These are phyloP conservation scores for Beauveria sp. DNA, from an alignment of 2,329 filamentous ascomycete species.

Conservation along the genomic window DNA sequence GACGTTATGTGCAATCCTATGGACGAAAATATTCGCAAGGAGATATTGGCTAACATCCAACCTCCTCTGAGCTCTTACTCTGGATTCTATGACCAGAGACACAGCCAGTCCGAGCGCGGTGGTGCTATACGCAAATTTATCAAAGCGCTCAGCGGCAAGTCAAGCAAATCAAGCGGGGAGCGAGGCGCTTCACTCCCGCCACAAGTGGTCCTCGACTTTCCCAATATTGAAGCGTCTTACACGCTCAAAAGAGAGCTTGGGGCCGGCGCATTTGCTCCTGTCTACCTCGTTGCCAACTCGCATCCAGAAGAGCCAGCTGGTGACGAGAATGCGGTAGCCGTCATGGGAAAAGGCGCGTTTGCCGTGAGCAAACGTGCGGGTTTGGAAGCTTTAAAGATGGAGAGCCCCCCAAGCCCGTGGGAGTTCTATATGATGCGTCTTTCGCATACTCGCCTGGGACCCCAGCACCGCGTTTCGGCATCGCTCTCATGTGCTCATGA, in stretches of 20 bases:
- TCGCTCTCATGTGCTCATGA: constrained; percentile 81
- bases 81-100: constrained; percentile 70
- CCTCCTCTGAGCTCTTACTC: constrained; percentile 67
- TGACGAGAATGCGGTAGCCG: constrained; percentile 36
- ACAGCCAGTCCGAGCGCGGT: constrained; percentile 56
- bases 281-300: constrained; percentile 82
- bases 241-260: constrained; percentile 79
- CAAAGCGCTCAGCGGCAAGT: constrained; percentile 53
- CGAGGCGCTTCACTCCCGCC: constrained; percentile 50
- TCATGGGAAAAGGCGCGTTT: constrained; percentile 57
- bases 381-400: constrained; percentile 90
- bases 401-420: constrained; percentile 81
- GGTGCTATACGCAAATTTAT: constrained; percentile 75
- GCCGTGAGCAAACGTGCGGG: constrained; percentile 46
- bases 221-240: constrained; percentile 59
- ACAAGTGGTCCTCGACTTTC: constrained; percentile 61
- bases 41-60: constrained; percentile 67
- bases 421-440: constrained; percentile 94
- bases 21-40: constrained; percentile 63
- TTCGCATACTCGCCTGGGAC: constrained; percentile 66
- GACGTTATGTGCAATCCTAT: constrained; percentile 86
- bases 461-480: constrained; percentile 61
- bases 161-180: constrained; percentile 50
- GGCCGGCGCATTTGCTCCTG: constrained; percentile 88
- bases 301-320: constrained; percentile 38